Percentiles rank a stretch among this genome's conserved stretches.
phyloP scores from a whole-genome alignment of 768 basidiomycete genomes.

The Kwoniella europaea region DNA sequence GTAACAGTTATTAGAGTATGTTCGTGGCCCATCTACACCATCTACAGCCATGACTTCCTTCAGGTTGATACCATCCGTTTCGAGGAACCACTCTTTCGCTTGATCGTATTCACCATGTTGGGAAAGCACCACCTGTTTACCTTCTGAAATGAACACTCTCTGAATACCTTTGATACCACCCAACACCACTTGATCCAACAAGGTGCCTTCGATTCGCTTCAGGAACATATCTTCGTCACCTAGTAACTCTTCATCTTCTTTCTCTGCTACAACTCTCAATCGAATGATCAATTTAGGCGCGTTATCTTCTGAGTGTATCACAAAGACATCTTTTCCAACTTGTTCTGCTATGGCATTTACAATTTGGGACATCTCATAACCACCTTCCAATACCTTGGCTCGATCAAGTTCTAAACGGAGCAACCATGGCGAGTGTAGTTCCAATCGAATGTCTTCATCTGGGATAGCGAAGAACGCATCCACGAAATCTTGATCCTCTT shows the following conservation, averaged over 20 bases:
- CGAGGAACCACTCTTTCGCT: conserved; percentile 84
- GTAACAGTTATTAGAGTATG: conserved; percentile 95
- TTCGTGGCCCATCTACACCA: conserved; percentile 89
- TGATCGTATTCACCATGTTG: conserved; percentile 65
- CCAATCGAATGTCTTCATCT: conserved; percentile 90
- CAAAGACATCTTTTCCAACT: conserved; percentile 94
- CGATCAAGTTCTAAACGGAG: conserved; percentile 96
- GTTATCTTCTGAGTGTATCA: conserved; percentile 99
- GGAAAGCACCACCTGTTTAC: conserved; percentile 72
- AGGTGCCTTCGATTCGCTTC: conserved; percentile 91
- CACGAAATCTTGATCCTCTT: conserved; percentile 93
- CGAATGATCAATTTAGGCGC: conserved; percentile 96
- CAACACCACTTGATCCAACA: conserved; percentile 92
- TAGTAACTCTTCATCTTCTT: conserved; percentile 64
- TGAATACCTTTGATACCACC: conserved; percentile 90
- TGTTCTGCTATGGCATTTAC: conserved; percentile 90
- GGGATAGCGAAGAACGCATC: conserved; percentile 99
- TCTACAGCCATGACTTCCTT: conserved; percentile 94
- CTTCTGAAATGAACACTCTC: conserved; percentile 89
- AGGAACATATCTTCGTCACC: conserved; percentile 96
- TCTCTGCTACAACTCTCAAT: conserved; percentile 86
- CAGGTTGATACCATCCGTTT: conserved; percentile 95
- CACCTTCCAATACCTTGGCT: conserved; percentile 96
- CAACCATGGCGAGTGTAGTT: conserved; percentile 94
- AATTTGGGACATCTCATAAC: conserved; percentile 91